Evolutionary conservation across 1,284 basidiomycete species (phyloP).

Genomic region (Entoloma clypeatum): DNA sequence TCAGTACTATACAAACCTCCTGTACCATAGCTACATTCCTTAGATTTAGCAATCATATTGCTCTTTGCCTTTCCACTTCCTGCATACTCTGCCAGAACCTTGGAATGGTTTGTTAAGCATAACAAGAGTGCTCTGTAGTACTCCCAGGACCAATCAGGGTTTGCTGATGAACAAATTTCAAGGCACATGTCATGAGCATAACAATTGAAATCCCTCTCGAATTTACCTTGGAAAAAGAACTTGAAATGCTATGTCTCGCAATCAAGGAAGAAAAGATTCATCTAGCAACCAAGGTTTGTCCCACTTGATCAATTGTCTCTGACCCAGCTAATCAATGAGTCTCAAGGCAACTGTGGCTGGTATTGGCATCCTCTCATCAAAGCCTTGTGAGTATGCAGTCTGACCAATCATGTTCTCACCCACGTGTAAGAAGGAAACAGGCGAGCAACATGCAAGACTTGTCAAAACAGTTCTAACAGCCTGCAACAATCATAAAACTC

Average conservation of each 20-base stretch:
- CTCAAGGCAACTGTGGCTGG: not conserved
- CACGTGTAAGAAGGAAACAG: conserved; percentile 11
- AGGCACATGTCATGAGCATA: not conserved
- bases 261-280: not conserved
- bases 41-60: too few relatives aligned
- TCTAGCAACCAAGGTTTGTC: not conserved
- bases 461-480: conserved; percentile 1
- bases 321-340: too few relatives aligned
- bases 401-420: conserved; percentile 9
- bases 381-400: not conserved
- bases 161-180: conserved; percentile 1
- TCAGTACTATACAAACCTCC: too few relatives aligned
- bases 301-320: too few relatives aligned
- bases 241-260: not conserved
- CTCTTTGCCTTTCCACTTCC: too few relatives aligned
- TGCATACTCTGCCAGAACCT: too few relatives aligned
- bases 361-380: not conserved
- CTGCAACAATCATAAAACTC: not conserved
- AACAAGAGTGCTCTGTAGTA: too few relatives aligned
- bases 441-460: not conserved
- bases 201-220: not conserved
- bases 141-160: too few relatives aligned
- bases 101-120: too few relatives aligned
- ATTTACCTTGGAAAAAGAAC: not conserved
- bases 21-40: too few relatives aligned